These are phyloP conservation scores for Noccaea caerulescens DNA, from an alignment of 345 rosid genomes.

Conservation along the genomic window DNA sequence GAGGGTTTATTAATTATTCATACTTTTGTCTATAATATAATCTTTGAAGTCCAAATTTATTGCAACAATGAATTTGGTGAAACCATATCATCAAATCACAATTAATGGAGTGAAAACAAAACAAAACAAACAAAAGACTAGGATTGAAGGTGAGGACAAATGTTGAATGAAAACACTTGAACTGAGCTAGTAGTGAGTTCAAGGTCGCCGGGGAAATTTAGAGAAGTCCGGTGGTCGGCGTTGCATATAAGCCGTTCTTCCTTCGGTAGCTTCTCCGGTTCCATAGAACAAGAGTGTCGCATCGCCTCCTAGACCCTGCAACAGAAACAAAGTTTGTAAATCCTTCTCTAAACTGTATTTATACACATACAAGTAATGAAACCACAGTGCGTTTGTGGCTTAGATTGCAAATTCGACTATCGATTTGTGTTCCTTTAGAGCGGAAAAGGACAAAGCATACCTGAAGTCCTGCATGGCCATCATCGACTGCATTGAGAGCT, in stretches of 20 bases:
- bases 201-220: conserved; percentile 75
- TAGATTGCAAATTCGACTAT: neutral
- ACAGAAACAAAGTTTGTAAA: neutral
- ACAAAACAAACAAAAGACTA: conserved; percentile 1
- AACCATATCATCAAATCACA: too few species aligned
- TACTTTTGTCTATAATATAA: neutral
- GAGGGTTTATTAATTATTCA: too few species aligned
- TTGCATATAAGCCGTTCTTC: conserved; percentile 76
- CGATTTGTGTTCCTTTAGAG: neutral
- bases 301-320: conserved; percentile 83
- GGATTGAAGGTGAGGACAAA: neutral
- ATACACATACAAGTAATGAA: neutral
- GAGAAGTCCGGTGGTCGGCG: conserved; percentile 80
- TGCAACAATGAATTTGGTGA: too few species aligned
- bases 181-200: conserved; percentile 23
- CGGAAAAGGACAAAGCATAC: conserved; percentile 38
- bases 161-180: conserved; percentile 7
- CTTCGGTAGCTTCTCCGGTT: conserved; percentile 84
- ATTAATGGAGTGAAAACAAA: neutral
- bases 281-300: conserved; percentile 87
- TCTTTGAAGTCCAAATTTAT: neutral
- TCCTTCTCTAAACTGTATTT: neutral
- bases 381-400: neutral
- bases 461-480: conserved; percentile 95
- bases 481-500: conserved; percentile 90